A percentile compares a stretch with the other conserved stretches of the same genome.
These are phyloP conservation scores for Pythium folliculosum DNA, from an alignment of 352 stramenopile species.

Conservation along the genomic window DNA sequence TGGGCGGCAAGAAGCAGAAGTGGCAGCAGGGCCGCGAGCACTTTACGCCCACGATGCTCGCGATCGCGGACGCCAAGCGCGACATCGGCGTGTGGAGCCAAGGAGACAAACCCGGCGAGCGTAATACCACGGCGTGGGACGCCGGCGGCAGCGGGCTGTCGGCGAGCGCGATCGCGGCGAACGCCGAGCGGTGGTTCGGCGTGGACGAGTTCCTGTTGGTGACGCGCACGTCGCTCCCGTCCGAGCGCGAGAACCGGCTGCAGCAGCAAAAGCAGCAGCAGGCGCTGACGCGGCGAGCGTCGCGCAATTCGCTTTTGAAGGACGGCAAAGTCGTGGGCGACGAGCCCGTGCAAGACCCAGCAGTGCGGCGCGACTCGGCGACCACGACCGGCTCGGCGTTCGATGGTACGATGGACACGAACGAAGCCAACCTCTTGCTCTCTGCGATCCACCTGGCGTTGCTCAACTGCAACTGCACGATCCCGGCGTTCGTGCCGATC, in stretches of 20 bases:
- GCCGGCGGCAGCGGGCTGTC: slow-evolving; percentile 22
- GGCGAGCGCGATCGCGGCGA: slow-evolving; percentile 34
- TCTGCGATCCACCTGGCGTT: slow-evolving; percentile 74
- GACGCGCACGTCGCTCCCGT: slow-evolving; percentile 38
- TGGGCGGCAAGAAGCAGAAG: slow-evolving; percentile 23
- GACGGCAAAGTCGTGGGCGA: slow-evolving; percentile 36
- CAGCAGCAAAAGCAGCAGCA: slow-evolving; percentile 22
- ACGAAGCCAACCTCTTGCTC: slow-evolving; percentile 66
- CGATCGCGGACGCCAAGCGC: slow-evolving; percentile 47
- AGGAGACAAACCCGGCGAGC: not conserved
- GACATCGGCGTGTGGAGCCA: slow-evolving; percentile 47
- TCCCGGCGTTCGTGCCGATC: slow-evolving; percentile 74
- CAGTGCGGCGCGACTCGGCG: not conserved
- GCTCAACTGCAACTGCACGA: slow-evolving; percentile 81
- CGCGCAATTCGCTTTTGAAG: slow-evolving; percentile 18
- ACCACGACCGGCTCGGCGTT: slow-evolving; percentile 4
- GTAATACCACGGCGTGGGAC: not conserved
- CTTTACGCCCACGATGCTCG: slow-evolving; percentile 81
- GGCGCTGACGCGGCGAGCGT: slow-evolving; percentile 14
- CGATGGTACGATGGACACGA: slow-evolving; percentile 50
- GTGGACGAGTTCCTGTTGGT: slow-evolving; percentile 72
- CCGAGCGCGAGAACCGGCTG: slow-evolving; percentile 20
- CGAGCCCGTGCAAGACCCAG: slow-evolving; percentile 12
- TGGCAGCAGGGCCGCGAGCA: slow-evolving; percentile 72
- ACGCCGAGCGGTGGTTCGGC: slow-evolving; percentile 68